phyloP scores from a whole-genome alignment of 768 basidiomycete species.

The Rhodotorula kratochvilovae region DNA sequence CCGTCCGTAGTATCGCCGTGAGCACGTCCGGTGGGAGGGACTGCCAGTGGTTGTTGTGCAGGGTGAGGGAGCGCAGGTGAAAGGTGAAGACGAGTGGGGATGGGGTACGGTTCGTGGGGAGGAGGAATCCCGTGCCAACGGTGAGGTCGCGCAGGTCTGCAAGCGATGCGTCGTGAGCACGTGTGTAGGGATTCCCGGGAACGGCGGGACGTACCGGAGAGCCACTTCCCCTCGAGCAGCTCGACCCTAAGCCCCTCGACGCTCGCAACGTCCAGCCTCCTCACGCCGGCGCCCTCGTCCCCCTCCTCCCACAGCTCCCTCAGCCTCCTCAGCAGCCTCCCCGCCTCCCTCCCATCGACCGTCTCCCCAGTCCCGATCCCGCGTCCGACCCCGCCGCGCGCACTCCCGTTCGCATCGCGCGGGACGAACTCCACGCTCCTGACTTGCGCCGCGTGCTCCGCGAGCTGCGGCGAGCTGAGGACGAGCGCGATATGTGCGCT shows the following conservation, averaged over 20 bases:
- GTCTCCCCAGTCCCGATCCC: slow-evolving; percentile 13
- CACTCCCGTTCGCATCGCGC: background rate
- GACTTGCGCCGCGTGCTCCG: rapidly evolving
- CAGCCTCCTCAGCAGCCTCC: background rate
- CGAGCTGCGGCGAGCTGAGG: background rate
- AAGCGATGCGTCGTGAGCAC: too few relatives aligned
- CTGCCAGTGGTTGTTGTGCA: slow-evolving; percentile 29
- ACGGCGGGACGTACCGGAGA: background rate
- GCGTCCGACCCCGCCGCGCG: background rate
- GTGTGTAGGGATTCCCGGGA: rapidly evolving
- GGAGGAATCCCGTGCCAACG: background rate
- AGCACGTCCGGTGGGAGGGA: background rate
- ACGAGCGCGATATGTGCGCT: background rate
- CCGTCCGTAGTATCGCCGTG: background rate
- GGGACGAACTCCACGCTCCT: background rate
- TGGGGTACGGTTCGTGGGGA: background rate
- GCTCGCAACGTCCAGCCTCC: slow-evolving; percentile 1
- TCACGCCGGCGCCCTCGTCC: background rate
- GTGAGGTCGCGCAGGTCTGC: background rate
- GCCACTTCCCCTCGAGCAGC: slow-evolving; percentile 3
- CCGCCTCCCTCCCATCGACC: background rate
- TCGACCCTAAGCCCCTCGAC: background rate
- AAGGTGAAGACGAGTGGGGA: background rate
- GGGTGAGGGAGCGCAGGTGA: slow-evolving; percentile 1
- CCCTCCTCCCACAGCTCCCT: background rate